Evolutionary conservation across 345 rosid genomes (phyloP).

Genomic region (Eutrema japonicum): DNA sequence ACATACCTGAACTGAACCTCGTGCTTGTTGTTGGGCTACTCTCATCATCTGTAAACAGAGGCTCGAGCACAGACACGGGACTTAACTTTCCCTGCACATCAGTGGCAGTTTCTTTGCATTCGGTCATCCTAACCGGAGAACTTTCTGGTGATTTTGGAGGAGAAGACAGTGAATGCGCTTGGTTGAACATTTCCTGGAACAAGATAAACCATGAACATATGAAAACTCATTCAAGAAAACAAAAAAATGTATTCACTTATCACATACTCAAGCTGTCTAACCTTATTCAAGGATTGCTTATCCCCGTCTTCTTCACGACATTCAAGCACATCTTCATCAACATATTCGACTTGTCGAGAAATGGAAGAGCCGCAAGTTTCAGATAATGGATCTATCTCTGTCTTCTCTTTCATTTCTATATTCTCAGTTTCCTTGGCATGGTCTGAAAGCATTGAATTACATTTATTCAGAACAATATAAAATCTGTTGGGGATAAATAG

Average conservation of each 20-base stretch:
- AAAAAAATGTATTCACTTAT: background rate
- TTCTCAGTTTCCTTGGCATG: conserved; percentile 45
- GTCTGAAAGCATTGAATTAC: conserved; percentile 36
- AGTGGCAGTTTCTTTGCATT: conserved; percentile 50
- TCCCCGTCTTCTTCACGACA: conserved; percentile 29
- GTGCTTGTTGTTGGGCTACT: conserved; percentile 65
- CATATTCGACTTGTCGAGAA: conserved; percentile 31
- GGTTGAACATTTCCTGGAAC: conserved; percentile 53
- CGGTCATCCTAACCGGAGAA: conserved; percentile 48
- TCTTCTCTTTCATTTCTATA: conserved; percentile 20
- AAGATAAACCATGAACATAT: conserved; percentile 33
- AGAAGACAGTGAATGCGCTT: conserved; percentile 36
- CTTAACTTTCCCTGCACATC: conserved; percentile 69
- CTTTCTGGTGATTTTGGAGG: conserved; percentile 42
- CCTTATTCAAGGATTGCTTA: conserved; percentile 45
- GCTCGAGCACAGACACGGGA: conserved; percentile 91
- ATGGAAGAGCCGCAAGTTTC: conserved; percentile 44
- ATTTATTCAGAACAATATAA: background rate
- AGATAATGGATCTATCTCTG: conserved; percentile 33
- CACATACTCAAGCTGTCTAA: conserved; percentile 33
- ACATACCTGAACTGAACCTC: conserved; percentile 62
- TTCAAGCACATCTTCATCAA: conserved; percentile 26
- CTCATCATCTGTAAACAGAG: conserved; percentile 65
- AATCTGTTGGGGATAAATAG: background rate
- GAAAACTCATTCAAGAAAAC: conserved; percentile 5